These are phyloP conservation scores for Penicillium capsulatum DNA, from an alignment of 2,329 filamentous ascomycete genomes.

Conservation along the genomic window DNA sequence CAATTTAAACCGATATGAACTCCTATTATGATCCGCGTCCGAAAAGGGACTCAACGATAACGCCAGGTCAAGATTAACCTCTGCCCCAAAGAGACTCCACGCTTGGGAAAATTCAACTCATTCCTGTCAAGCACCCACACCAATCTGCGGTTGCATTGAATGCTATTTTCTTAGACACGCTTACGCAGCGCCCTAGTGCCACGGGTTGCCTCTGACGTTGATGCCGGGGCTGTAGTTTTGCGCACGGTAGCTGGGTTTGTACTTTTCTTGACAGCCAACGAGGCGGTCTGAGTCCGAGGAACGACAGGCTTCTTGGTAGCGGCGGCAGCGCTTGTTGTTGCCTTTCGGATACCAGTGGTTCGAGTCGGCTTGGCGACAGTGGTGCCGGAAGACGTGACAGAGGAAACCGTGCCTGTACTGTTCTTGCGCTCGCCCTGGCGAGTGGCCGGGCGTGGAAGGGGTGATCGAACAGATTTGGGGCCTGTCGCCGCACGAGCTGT, in stretches of 20 bases:
- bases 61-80: neutral
- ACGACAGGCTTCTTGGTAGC: conserved; percentile 29
- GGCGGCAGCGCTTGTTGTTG: conserved; percentile 25
- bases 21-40: conserved; percentile 5
- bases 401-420: conserved; percentile 29
- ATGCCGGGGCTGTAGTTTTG: conserved; percentile 32
- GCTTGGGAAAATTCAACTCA: conserved; percentile 1
- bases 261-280: conserved; percentile 35
- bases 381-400: conserved; percentile 37
- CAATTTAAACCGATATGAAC: conserved; percentile 1
- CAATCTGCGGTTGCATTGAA: neutral
- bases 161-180: conserved; percentile 26
- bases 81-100: conserved; percentile 4
- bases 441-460: conserved; percentile 36
- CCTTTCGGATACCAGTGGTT: conserved; percentile 29
- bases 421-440: conserved; percentile 38
- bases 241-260: conserved; percentile 28
- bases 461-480: conserved; percentile 27
- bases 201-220: conserved; percentile 28
- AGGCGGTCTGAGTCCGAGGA: conserved; percentile 30
- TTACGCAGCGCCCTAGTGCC: conserved; percentile 42
- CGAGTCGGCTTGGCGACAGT: conserved; percentile 34
- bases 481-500: conserved; percentile 29
- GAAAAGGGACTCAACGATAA: neutral
- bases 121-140: neutral